Percentiles rank a stretch among this genome's conserved stretches.
Conservation (phyloP, 805 yeast species). For the Saccharomycopsis sp. region DNA sequence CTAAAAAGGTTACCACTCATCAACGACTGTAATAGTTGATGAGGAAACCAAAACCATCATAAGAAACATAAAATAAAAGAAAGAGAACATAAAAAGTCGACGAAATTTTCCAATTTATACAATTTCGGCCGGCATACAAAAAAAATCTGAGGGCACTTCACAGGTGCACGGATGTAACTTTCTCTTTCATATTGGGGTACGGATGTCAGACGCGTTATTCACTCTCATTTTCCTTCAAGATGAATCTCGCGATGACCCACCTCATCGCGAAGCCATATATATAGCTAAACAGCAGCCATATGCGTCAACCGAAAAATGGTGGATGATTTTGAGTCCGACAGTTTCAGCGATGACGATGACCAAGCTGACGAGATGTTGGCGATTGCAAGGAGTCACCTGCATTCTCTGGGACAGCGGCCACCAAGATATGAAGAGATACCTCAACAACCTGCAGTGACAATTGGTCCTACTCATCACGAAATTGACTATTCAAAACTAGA, state of each 20-base stretch:
- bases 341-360: slow-evolving; percentile 15
- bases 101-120: not conserved
- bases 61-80: not conserved
- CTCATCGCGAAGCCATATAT: not conserved
- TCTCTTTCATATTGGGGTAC: too few species aligned
- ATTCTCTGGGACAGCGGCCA: not conserved
- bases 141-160: too few species aligned
- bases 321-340: slow-evolving; percentile 15
- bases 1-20: slow-evolving; percentile 15
- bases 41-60: slow-evolving; percentile 6
- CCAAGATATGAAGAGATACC: slow-evolving; percentile 35
- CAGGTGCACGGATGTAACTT: not conserved
- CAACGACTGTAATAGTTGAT: slow-evolving; percentile 22
- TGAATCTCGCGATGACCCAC: not conserved
- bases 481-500: slow-evolving; percentile 34
- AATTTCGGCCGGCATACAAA: too few species aligned
- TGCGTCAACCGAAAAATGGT: not conserved
- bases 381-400: slow-evolving; percentile 2
- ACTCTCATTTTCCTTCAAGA: not conserved
- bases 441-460: slow-evolving; percentile 27
- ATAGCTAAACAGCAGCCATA: not conserved
- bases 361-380: slow-evolving; percentile 10
- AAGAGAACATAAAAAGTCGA: not conserved
- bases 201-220: not conserved
- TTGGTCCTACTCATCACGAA: slow-evolving; percentile 45